Evolutionary conservation across 2,329 filamentous ascomycete genomes (phyloP).

Genomic region (Diaporthe capsici): DNA sequence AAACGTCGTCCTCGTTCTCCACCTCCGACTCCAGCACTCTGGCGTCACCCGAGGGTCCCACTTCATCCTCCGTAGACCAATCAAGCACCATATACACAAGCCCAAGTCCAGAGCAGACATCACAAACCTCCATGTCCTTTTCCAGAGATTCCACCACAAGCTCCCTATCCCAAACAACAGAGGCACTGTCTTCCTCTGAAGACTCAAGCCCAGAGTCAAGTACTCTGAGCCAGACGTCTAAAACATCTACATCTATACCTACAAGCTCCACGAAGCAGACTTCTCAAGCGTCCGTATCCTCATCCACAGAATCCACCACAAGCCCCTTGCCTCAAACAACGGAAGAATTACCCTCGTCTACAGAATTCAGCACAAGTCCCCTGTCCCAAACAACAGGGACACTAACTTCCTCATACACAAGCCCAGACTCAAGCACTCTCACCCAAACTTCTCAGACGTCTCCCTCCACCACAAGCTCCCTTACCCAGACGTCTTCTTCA

Average conservation of each 20-base stretch:
- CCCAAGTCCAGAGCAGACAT: neutral
- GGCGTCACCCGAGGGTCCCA: neutral
- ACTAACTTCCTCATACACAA: neutral
- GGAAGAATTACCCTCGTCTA: neutral
- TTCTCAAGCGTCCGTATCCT: neutral
- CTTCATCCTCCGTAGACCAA: neutral
- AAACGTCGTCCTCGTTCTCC: neutral
- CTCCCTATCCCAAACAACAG: neutral
- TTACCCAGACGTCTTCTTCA: neutral
- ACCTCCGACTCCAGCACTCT: neutral
- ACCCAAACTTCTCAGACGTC: neutral
- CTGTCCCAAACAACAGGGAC: neutral
- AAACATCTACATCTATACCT: too few species aligned
- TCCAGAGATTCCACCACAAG: neutral
- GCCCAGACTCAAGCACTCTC: neutral
- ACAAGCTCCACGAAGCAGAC: too few species aligned
- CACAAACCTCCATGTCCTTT: too few species aligned
- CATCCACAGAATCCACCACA: neutral
- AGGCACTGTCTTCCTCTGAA: neutral
- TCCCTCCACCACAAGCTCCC: neutral
- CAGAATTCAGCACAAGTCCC: neutral
- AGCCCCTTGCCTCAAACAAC: neutral
- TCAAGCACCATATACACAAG: neutral
- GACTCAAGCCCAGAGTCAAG: neutral
- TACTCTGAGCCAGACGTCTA: too few species aligned